A percentile compares a stretch with the other conserved stretches of the same genome.
phyloP scores from a whole-genome alignment of 495 filamentous ascomycete species.

The Penicillium waksmanii region DNA sequence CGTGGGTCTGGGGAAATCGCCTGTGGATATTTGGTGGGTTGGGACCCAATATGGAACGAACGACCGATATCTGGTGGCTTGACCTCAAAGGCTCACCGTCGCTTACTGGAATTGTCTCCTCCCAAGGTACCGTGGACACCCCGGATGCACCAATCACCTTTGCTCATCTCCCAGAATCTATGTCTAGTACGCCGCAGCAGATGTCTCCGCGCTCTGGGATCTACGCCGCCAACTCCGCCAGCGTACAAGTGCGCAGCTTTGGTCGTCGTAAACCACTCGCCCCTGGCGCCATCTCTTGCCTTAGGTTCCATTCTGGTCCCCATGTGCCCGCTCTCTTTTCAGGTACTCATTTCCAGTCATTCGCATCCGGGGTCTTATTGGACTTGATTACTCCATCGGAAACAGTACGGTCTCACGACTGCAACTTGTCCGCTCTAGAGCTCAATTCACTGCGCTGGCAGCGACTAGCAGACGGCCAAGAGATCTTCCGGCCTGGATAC shows the following conservation, averaged over 20 bases:
- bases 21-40: constrained; percentile 98
- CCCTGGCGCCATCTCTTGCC: constrained; percentile 85
- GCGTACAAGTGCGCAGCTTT: constrained; percentile 78
- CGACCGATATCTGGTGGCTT: constrained; percentile 94
- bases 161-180: constrained; percentile 50
- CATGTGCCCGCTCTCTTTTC: constrained; percentile 86
- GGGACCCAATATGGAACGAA: constrained; percentile 92
- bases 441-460: constrained; percentile 88
- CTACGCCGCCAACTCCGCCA: constrained; percentile 88
- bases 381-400: constrained; percentile 93
- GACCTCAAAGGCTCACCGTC: constrained; percentile 88
- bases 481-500: constrained; percentile 85
- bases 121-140: constrained; percentile 65
- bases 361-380: constrained; percentile 87
- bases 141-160: constrained; percentile 30
- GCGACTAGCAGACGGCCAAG: constrained; percentile 87
- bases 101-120: constrained; percentile 68
- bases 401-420: constrained; percentile 81
- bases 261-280: constrained; percentile 71
- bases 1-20: constrained; percentile 85
- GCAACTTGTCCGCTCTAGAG: constrained; percentile 85
- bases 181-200: constrained; percentile 45
- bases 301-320: constrained; percentile 86
- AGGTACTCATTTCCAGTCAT: constrained; percentile 92
- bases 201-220: constrained; percentile 62